phyloP scores from a whole-genome alignment of 495 filamentous ascomycete genomes.

The Ascodesmis nigricans region DNA sequence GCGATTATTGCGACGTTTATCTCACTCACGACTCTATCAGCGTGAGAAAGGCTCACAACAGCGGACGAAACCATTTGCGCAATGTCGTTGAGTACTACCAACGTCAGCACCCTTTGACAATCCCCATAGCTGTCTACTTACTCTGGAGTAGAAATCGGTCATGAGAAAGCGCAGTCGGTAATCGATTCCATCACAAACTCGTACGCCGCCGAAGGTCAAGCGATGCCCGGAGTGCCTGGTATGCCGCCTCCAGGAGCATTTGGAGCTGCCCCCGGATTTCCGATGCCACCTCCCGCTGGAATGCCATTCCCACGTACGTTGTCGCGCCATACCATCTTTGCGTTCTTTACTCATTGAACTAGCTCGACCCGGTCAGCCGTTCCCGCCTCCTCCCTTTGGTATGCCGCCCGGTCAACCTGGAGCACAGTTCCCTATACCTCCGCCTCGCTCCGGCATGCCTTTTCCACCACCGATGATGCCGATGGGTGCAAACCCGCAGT shows the following conservation, averaged over 20 bases:
- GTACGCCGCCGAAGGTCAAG: slow-evolving; percentile 82
- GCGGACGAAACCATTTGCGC: slow-evolving; percentile 80
- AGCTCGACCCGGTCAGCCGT: slow-evolving; percentile 29
- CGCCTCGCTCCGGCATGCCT: slow-evolving; percentile 34
- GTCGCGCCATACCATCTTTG: not conserved
- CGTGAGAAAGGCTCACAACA: slow-evolving; percentile 96
- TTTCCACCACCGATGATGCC: slow-evolving; percentile 16
- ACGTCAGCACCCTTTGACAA: slow-evolving; percentile 34
- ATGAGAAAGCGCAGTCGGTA: slow-evolving; percentile 93
- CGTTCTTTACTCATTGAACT: not conserved
- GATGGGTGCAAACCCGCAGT: not conserved
- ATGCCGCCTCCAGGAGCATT: slow-evolving; percentile 23
- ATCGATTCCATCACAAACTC: slow-evolving; percentile 93
- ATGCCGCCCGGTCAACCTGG: slow-evolving; percentile 24
- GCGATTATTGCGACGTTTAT: slow-evolving; percentile 99
- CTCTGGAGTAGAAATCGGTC: slow-evolving; percentile 55
- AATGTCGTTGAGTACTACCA: slow-evolving; percentile 98
- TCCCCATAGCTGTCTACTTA: not conserved
- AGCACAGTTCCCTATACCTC: slow-evolving; percentile 15
- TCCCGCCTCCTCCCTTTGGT: slow-evolving; percentile 34
- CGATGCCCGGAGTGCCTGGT: slow-evolving; percentile 26
- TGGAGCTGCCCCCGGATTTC: slow-evolving; percentile 21
- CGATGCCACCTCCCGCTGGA: slow-evolving; percentile 29
- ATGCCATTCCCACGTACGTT: slow-evolving; percentile 35
- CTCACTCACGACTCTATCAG: slow-evolving; percentile 99